These are phyloP conservation scores for Barnettozyma pratensis DNA, from an alignment of 805 yeast genomes.

Conservation along the genomic window DNA sequence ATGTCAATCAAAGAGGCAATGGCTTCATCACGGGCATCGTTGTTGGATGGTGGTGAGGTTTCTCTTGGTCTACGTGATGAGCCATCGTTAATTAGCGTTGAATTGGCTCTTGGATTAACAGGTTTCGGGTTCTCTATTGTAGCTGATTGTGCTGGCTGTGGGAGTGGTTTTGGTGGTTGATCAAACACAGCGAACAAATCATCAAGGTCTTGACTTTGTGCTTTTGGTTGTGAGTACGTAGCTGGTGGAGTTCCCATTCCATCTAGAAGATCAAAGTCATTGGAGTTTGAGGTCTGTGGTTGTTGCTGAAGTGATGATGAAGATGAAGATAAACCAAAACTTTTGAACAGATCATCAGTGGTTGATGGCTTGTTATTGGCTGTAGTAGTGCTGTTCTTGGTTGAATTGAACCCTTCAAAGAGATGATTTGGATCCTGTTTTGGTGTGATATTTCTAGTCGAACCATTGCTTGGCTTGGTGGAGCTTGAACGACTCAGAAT, in stretches of 20 bases:
- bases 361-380: background rate
- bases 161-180: constrained; percentile 13
- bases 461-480: background rate
- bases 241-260: background rate
- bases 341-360: constrained; percentile 19
- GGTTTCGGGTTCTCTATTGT: constrained; percentile 6
- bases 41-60: constrained; percentile 6
- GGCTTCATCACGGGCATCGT: constrained; percentile 37
- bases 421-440: constrained; percentile 4
- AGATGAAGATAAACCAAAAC: constrained; percentile 9
- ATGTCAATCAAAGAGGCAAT: constrained; percentile 72
- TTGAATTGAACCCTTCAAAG: constrained; percentile 22
- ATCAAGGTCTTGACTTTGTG: constrained; percentile 20
- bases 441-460: background rate
- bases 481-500: constrained; percentile 20
- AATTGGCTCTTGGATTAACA: background rate
- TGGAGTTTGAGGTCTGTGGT: background rate
- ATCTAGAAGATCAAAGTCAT: too few species aligned
- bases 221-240: background rate
- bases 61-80: constrained; percentile 1
- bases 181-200: constrained; percentile 30
- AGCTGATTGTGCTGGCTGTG: background rate
- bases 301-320: background rate
- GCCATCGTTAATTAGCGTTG: background rate
- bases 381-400: constrained; percentile 2